Conservation (phyloP, 2,329 filamentous ascomycete species). For the Trichoderma brevicompactum region DNA sequence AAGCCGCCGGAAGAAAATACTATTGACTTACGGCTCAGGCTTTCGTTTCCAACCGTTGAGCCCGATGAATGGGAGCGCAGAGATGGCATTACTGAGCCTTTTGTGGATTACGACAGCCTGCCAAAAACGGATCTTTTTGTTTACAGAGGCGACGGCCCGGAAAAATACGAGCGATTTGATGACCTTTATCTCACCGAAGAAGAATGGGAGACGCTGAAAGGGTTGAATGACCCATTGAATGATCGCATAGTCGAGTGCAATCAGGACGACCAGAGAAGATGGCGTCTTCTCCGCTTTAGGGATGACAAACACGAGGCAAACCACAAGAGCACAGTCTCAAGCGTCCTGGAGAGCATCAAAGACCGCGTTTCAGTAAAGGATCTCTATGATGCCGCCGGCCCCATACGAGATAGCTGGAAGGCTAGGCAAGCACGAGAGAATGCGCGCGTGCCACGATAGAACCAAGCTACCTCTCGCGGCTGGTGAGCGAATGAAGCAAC, state of each 20-base stretch:
- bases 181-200: conserved; percentile 70
- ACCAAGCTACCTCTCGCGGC: background rate
- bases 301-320: conserved; percentile 94
- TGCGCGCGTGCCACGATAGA: conserved; percentile 27
- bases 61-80: conserved; percentile 69
- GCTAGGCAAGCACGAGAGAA: conserved; percentile 50
- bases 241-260: conserved; percentile 90
- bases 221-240: conserved; percentile 73
- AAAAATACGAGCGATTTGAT: conserved; percentile 67
- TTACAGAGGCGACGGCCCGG: conserved; percentile 62
- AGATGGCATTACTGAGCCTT: conserved; percentile 66
- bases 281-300: conserved; percentile 87
- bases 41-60: conserved; percentile 75
- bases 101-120: conserved; percentile 77
- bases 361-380: conserved; percentile 85
- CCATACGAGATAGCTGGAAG: conserved; percentile 84
- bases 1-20: conserved; percentile 96
- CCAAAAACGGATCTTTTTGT: conserved; percentile 76
- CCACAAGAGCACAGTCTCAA: conserved; percentile 80
- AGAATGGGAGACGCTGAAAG: conserved; percentile 86
- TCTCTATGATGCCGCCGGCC: conserved; percentile 68
- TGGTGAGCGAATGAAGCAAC: background rate
- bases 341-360: conserved; percentile 86
- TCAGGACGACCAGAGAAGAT: conserved; percentile 73
- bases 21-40: conserved; percentile 82